These are phyloP conservation scores for Tetrapyrgos nigripes DNA, from an alignment of 1,284 basidiomycete species.

Conservation along the genomic window DNA sequence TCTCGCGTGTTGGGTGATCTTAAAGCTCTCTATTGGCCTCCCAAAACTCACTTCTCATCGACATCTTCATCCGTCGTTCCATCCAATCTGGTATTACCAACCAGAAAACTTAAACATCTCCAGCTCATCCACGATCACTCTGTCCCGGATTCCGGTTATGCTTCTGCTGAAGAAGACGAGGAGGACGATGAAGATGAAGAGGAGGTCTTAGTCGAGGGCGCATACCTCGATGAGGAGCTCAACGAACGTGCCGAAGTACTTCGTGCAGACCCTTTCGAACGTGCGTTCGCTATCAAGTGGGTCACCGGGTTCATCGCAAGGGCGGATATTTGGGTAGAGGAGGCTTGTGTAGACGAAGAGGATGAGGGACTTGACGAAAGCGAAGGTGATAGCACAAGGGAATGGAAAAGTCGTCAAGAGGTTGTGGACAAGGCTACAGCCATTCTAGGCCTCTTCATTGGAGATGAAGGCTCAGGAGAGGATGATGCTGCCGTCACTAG, in stretches of 20 bases:
- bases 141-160: constrained; percentile 60
- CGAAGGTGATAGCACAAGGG: background rate
- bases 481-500: constrained; percentile 53
- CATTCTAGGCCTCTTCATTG: constrained; percentile 62
- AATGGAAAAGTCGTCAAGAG: constrained; percentile 31
- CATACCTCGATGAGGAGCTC: constrained; percentile 7
- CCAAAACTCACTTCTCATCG: constrained; percentile 29
- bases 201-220: background rate
- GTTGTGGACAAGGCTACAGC: constrained; percentile 60
- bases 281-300: constrained; percentile 56
- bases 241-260: constrained; percentile 36
- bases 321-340: constrained; percentile 56
- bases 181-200: constrained; percentile 27
- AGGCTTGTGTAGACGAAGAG: constrained; percentile 33
- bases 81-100: constrained; percentile 23
- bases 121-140: constrained; percentile 41
- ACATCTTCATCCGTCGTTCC: constrained; percentile 28
- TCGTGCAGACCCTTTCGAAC: constrained; percentile 53
- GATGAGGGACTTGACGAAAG: constrained; percentile 22
- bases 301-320: constrained; percentile 68
- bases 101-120: constrained; percentile 17
- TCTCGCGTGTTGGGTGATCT: constrained; percentile 40
- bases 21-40: constrained; percentile 46
- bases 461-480: constrained; percentile 44
- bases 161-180: constrained; percentile 56